A percentile compares a stretch with the other conserved stretches of the same genome.
Conservation (phyloP, 2,329 filamentous ascomycete species). For the Fusarium multiceps region DNA sequence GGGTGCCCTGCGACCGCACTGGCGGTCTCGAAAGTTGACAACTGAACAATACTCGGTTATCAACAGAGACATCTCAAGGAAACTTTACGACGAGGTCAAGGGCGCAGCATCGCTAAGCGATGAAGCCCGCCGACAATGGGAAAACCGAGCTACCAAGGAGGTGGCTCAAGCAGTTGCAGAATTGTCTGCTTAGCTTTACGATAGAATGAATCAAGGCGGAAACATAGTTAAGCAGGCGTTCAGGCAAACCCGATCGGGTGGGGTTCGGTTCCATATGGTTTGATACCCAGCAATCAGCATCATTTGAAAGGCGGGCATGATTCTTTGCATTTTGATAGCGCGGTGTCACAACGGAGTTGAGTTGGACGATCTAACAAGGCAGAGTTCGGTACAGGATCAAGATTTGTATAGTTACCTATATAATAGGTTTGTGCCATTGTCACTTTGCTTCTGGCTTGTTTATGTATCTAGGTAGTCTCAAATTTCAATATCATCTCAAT, state of each 20-base stretch:
- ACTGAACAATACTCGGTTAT: constrained; percentile 93
- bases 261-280: constrained; percentile 42
- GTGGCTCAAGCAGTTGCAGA: constrained; percentile 79
- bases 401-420: constrained; percentile 14
- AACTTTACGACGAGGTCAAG: constrained; percentile 79
- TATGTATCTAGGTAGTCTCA: constrained; percentile 34
- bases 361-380: constrained; percentile 29
- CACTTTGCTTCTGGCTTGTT: constrained; percentile 22
- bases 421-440: constrained; percentile 26
- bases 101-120: constrained; percentile 70
- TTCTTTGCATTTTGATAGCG: constrained; percentile 46
- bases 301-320: constrained; percentile 44
- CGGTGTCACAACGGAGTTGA: constrained; percentile 44
- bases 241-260: constrained; percentile 38
- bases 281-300: constrained; percentile 52
- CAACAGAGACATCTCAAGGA: constrained; percentile 88
- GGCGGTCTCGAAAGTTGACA: constrained; percentile 80
- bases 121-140: constrained; percentile 75
- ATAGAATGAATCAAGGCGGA: constrained; percentile 40
- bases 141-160: constrained; percentile 80
- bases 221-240: constrained; percentile 48
- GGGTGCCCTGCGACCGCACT: constrained; percentile 82
- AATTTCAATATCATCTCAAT: constrained; percentile 36
- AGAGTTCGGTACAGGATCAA: constrained; percentile 13
- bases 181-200: constrained; percentile 61